Conservation (phyloP, 345 rosid genomes). For the Eucalyptus cloeziana region DNA sequence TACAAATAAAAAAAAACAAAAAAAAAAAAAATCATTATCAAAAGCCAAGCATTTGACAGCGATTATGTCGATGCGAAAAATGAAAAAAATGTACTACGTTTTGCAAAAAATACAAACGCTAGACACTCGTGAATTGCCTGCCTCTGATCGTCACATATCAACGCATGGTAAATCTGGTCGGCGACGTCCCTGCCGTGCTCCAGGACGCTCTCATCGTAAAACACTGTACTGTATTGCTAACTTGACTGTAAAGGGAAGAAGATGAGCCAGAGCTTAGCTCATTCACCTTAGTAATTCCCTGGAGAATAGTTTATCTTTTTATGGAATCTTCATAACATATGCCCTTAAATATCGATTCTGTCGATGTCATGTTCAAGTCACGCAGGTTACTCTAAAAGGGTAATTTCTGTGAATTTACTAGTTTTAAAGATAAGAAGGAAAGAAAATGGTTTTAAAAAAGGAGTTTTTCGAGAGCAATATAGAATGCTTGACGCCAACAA, state of each 20-base stretch:
- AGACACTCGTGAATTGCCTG: not conserved
- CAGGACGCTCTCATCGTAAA: not conserved
- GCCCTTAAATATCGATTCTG: not conserved
- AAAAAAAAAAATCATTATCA: not conserved
- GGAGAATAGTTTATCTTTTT: too few relatives aligned
- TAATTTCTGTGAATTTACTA: not conserved
- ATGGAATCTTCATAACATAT: not conserved
- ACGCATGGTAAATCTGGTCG: not conserved
- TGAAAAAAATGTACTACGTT: not conserved
- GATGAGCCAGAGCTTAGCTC: not conserved
- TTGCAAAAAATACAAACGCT: not conserved
- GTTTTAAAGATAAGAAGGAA: not conserved
- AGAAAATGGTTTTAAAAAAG: too few relatives aligned
- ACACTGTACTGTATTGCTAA: not conserved
- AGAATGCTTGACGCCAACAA: not conserved
- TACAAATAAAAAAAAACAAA: rapidly evolving
- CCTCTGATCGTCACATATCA: not conserved
- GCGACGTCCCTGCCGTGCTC: not conserved
- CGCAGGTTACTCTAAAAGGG: not conserved
- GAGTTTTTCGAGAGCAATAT: not conserved
- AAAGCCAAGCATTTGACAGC: not conserved
- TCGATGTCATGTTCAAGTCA: not conserved
- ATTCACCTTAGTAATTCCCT: not conserved
- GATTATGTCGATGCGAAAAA: not conserved
- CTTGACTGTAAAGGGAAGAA: not conserved